Conservation (phyloP, 2,329 filamentous ascomycete genomes). For the Ustulina deusta region DNA sequence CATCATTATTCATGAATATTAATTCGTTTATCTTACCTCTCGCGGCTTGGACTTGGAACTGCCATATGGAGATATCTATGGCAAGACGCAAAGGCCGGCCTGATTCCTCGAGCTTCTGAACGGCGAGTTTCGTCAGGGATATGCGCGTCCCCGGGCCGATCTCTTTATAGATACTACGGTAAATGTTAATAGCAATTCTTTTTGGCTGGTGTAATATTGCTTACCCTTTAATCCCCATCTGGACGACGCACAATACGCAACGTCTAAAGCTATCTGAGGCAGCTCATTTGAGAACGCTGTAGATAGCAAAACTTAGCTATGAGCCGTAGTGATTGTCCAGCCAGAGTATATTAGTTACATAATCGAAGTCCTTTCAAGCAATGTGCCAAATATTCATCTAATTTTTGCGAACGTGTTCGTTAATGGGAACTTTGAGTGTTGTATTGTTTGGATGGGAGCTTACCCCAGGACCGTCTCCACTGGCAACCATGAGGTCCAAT, state of each 20-base stretch:
- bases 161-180: constrained; percentile 83
- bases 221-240: constrained; percentile 76
- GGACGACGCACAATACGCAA: constrained; percentile 32
- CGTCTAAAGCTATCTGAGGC: constrained; percentile 20
- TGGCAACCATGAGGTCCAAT: constrained; percentile 49
- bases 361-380: constrained; percentile 13
- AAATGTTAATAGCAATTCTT: constrained; percentile 9
- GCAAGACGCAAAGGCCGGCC: constrained; percentile 84
- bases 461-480: constrained; percentile 44
- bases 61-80: constrained; percentile 96
- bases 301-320: neutral
- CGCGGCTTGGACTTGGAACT: constrained; percentile 90
- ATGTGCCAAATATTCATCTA: neutral
- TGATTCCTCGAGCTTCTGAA: constrained; percentile 78
- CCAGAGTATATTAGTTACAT: constrained; percentile 9
- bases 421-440: constrained; percentile 29
- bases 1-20: neutral
- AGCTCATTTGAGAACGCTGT: constrained; percentile 27
- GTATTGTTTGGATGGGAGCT: constrained; percentile 44
- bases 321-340: neutral
- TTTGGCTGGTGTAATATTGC: constrained; percentile 24
- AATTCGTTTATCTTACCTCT: constrained; percentile 60
- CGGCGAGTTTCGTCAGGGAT: constrained; percentile 83
- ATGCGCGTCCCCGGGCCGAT: constrained; percentile 84
- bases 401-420: constrained; percentile 7